Percentiles rank a stretch among this genome's conserved stretches.
Conservation (phyloP, 2,329 filamentous ascomycete genomes). For the Penicillium hordei region DNA sequence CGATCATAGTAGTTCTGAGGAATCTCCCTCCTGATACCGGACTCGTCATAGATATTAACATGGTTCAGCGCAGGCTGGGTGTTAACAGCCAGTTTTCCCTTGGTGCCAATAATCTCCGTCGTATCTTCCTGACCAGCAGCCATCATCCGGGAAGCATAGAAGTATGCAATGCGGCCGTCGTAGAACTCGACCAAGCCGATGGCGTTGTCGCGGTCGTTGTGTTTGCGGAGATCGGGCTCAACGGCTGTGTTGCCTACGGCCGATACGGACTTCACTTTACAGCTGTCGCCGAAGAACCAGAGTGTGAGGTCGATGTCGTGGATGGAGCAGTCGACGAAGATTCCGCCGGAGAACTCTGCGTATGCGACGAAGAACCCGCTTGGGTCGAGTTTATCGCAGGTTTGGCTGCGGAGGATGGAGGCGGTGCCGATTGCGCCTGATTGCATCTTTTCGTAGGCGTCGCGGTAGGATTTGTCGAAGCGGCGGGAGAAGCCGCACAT, state of each 20-base stretch:
- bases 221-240: constrained; percentile 56
- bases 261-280: constrained; percentile 55
- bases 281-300: constrained; percentile 62
- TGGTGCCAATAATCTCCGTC: constrained; percentile 67
- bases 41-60: constrained; percentile 56
- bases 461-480: constrained; percentile 66
- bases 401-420: constrained; percentile 63
- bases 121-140: constrained; percentile 66
- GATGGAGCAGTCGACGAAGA: constrained; percentile 70
- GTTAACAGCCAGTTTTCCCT: constrained; percentile 64
- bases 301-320: constrained; percentile 68
- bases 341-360: constrained; percentile 64
- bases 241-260: constrained; percentile 61
- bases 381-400: constrained; percentile 65
- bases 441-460: constrained; percentile 56
- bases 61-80: constrained; percentile 57
- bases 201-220: constrained; percentile 63
- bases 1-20: constrained; percentile 64
- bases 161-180: constrained; percentile 62
- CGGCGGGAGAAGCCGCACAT: constrained; percentile 66
- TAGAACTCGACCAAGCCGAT: constrained; percentile 66
- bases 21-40: constrained; percentile 60
- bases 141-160: constrained; percentile 67
- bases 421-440: constrained; percentile 60
- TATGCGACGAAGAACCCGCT: constrained; percentile 68